Base-by-base conservation (phyloP, 805 yeast genomes). In the Ogataea saltuana region DNA sequence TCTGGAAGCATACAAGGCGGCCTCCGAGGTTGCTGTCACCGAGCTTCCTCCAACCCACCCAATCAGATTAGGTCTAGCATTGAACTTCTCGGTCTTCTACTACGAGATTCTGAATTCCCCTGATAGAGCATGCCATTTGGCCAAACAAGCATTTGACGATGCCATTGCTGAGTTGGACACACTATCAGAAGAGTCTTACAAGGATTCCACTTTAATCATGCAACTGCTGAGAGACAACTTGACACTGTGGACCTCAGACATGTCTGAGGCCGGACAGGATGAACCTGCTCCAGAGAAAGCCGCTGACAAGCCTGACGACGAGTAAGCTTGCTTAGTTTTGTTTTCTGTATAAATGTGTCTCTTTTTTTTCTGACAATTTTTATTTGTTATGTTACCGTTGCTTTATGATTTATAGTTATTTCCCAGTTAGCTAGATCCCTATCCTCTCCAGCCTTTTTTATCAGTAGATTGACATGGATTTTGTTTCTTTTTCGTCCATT, bases 11-110 rank as follows among this genome's bases (percentile, higher is more conserved):
- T 91, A 91, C 79, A 86, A 87, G 72, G 68, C 95, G 56, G 99
- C 99, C 41, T 84, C 96, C 46, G 97, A 90, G 63, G 95, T 91
- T 63, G 99, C 98, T 51, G 91, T 87, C 50, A 88, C 96, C 45
- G 96, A 89, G 70, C 80, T 91, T 68, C 95, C 97, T 49, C 97
- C 99, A 69, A 93, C 99, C 53, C 98, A 91, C 68, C 99, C 98
- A 69, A 89, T 93, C 70, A 84, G 99, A 73, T 79, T 91, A 66
- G 99, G 99, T 60, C 81, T 91, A 70, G 99, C 99, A 51, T 82
- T 91, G 70, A 91, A 91, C 75, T 91, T 93, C 77, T 88, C 97
- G 43, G 99, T 91, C 49, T 91, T 91, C 75, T 93, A 91, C 81
- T 91, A 91, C 68, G 99, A 91, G 77, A 95, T 93, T 65, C 85